These are phyloP conservation scores for Epichloe brachyelytri DNA, from an alignment of 2,329 filamentous ascomycete genomes.

Conservation along the genomic window DNA sequence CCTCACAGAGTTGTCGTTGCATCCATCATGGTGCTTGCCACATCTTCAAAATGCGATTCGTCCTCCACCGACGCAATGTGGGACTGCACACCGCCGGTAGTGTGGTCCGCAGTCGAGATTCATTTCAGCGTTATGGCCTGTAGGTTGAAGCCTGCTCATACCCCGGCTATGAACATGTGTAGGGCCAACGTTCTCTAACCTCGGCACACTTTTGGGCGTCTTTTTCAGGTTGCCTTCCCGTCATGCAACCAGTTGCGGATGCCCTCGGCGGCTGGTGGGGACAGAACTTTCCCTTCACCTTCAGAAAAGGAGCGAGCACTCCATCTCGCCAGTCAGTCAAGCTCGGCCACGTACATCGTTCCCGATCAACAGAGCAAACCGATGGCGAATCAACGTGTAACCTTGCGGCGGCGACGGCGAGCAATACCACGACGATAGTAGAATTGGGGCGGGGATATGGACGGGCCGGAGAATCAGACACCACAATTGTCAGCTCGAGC, in stretches of 20 bases:
- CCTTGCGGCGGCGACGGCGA: neutral
- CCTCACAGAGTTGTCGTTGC: neutral
- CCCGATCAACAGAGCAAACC: neutral
- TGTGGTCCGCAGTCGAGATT: conserved; percentile 2
- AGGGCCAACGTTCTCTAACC: neutral
- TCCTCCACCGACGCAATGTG: neutral
- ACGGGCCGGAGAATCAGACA: neutral
- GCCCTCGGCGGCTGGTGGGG: conserved; percentile 5
- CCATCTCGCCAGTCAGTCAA: neutral
- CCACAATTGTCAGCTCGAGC: neutral
- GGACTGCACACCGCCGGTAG: neutral
- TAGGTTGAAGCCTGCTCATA: neutral
- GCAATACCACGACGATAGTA: neutral
- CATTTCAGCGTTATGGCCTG: conserved; percentile 1
- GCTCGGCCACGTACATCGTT: neutral
- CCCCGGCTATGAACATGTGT: neutral
- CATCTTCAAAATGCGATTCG: neutral
- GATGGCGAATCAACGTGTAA: neutral
- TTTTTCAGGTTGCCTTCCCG: conserved; percentile 2
- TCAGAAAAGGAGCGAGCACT: neutral
- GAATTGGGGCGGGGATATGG: neutral
- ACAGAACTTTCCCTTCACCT: conserved; percentile 3
- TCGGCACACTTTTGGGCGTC: neutral
- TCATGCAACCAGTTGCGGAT: conserved; percentile 3
- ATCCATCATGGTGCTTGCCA: neutral